phyloP scores from a whole-genome alignment of 805 yeast genomes.

The Suhomyces prunicola region DNA sequence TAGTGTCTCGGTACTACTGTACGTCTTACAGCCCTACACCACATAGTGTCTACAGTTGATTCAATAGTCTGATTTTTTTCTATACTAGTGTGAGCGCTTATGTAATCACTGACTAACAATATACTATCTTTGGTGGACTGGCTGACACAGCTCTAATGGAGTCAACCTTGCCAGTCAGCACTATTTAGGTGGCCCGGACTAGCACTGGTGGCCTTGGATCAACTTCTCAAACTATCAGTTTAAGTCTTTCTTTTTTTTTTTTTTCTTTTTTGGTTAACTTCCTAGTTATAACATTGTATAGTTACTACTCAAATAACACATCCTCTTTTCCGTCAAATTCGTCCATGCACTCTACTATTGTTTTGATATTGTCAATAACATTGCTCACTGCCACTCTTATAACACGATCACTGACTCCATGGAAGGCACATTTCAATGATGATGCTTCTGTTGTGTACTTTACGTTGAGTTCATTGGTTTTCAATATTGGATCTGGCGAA shows the following conservation, averaged over 20 bases:
- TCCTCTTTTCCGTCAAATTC: conserved; percentile 50
- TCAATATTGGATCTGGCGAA: conserved; percentile 77
- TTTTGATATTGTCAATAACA: conserved; percentile 70
- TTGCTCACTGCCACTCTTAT: conserved; percentile 83
- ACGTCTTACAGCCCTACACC: background rate
- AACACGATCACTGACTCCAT: conserved; percentile 67
- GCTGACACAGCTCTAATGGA: background rate
- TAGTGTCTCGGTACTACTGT: background rate
- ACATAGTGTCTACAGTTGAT: background rate
- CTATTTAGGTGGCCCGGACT: background rate
- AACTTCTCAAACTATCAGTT: background rate
- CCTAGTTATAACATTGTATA: no score
- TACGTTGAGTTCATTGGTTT: conserved; percentile 60
- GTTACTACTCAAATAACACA: conserved; percentile 12
- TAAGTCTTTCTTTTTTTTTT: no score
- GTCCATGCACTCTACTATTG: conserved; percentile 77
- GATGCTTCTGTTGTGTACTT: conserved; percentile 35
- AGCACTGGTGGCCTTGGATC: background rate
- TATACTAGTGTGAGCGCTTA: background rate
- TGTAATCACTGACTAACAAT: background rate
- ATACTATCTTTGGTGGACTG: background rate
- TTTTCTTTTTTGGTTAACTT: no score
- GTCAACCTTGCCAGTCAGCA: background rate
- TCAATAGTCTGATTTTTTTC: background rate
- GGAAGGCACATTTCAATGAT: conserved; percentile 46